Conservation (phyloP, 2,329 filamentous ascomycete species). For the Alternaria brassicicola region DNA sequence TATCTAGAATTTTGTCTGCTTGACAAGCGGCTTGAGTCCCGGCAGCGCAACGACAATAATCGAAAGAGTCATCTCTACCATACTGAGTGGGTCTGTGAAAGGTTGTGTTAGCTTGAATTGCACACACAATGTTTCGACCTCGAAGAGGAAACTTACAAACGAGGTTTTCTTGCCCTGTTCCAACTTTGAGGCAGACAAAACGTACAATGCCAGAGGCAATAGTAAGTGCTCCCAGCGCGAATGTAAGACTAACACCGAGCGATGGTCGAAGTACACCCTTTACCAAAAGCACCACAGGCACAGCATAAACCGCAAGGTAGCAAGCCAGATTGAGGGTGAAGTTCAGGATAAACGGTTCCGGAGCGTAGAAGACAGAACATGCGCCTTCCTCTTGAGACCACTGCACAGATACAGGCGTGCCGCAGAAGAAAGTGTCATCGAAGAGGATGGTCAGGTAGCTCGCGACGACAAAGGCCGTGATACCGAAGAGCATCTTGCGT, state of each 20-base stretch:
- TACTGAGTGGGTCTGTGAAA: slow-evolving; percentile 23
- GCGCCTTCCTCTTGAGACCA: slow-evolving; percentile 32
- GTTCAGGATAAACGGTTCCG: slow-evolving; percentile 33
- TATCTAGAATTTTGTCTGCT: background rate
- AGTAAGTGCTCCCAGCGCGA: slow-evolving; percentile 25
- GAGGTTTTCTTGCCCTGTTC: slow-evolving; percentile 31
- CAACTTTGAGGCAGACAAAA: slow-evolving; percentile 26
- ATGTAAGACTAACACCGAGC: slow-evolving; percentile 22
- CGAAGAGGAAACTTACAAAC: slow-evolving; percentile 26
- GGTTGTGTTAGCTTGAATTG: background rate
- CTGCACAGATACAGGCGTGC: slow-evolving; percentile 22
- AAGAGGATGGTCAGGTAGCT: slow-evolving; percentile 31
- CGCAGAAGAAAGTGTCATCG: slow-evolving; percentile 32
- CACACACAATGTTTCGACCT: rapidly evolving
- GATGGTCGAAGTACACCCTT: slow-evolving; percentile 18
- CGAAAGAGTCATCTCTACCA: slow-evolving; percentile 31
- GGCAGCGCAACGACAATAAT: slow-evolving; percentile 32
- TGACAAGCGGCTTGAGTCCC: slow-evolving; percentile 24
- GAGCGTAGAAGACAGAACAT: slow-evolving; percentile 31
- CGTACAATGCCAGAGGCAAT: slow-evolving; percentile 27
- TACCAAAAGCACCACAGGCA: slow-evolving; percentile 18
- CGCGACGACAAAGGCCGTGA: slow-evolving; percentile 26
- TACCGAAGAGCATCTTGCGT: slow-evolving; percentile 29
- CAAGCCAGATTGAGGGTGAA: slow-evolving; percentile 32
- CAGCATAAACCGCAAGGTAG: slow-evolving; percentile 26